These are phyloP conservation scores for Paulownia fortunei DNA, from an alignment of 257 asterid genomes.

Conservation along the genomic window DNA sequence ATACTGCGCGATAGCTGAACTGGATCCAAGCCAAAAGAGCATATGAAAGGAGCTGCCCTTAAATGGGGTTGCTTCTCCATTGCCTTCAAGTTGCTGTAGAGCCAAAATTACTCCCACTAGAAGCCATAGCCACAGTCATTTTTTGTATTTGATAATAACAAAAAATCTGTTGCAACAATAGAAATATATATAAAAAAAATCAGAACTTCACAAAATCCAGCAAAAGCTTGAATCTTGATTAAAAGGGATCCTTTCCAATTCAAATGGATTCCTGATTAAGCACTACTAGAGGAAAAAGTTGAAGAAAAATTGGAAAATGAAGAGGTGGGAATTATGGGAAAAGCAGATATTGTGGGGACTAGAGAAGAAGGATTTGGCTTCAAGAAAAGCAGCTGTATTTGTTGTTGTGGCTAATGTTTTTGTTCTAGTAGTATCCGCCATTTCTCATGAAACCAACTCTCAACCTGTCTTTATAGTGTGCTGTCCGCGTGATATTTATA, in stretches of 20 bases:
- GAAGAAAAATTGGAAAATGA: conserved; percentile 24
- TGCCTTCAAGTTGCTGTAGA: conserved; percentile 51
- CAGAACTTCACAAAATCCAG: not conserved
- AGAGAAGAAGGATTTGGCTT: conserved; percentile 34
- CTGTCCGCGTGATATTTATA: conserved; percentile 7
- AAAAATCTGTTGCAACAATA: conserved; percentile 14
- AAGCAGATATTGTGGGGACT: conserved; percentile 37
- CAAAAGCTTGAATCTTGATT: conserved; percentile 21
- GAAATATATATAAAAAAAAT: not conserved
- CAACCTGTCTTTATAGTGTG: conserved; percentile 38
- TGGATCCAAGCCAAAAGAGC: conserved; percentile 62
- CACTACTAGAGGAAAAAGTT: conserved; percentile 26
- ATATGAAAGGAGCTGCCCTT: conserved; percentile 49
- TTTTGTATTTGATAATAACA: not conserved
- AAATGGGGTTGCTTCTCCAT: conserved; percentile 57
- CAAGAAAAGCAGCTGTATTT: conserved; percentile 24
- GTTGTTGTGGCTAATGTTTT: conserved; percentile 27
- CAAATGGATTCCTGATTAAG: conserved; percentile 30
- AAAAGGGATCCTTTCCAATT: conserved; percentile 11
- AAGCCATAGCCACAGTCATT: conserved; percentile 93
- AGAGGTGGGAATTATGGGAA: conserved; percentile 28
- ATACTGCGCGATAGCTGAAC: conserved; percentile 53
- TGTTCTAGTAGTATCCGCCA: conserved; percentile 74
- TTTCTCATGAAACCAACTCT: conserved; percentile 42
- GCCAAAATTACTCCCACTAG: conserved; percentile 57